phyloP scores from a whole-genome alignment of 768 basidiomycete species.

The Wakefieldia striispora region DNA sequence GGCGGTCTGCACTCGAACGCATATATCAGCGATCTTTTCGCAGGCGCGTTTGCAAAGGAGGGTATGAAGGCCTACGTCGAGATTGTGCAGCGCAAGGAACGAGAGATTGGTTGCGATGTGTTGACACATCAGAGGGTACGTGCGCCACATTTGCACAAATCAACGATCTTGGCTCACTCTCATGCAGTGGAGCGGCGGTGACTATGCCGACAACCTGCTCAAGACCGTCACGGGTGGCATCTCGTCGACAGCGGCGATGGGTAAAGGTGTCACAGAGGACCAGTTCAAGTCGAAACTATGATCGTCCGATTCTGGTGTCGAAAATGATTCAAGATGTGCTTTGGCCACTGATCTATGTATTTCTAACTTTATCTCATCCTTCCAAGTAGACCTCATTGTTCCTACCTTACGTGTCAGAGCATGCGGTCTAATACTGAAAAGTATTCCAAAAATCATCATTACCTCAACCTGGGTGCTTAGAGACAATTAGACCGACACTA shows the following conservation, averaged over 20 bases:
- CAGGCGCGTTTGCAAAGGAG: constrained; percentile 81
- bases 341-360: constrained; percentile 5
- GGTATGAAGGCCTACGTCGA: constrained; percentile 99
- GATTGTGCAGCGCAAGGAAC: constrained; percentile 87
- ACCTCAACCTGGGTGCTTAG: no score
- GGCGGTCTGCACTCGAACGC: constrained; percentile 97
- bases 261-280: constrained; percentile 88
- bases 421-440: not conserved
- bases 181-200: constrained; percentile 87
- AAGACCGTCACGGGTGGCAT: constrained; percentile 98
- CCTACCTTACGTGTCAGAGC: not conserved
- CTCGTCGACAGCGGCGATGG: constrained; percentile 99
- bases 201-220: constrained; percentile 86
- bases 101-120: constrained; percentile 93
- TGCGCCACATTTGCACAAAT: not conserved
- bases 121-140: constrained; percentile 94
- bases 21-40: constrained; percentile 93
- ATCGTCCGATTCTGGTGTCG: constrained; percentile 5
- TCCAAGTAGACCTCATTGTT: not conserved
- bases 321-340: not conserved
- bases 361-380: not conserved
- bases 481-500: not conserved
- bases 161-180: constrained; percentile 15
- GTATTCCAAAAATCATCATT: constrained; percentile 9
- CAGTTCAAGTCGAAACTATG: constrained; percentile 66